Conservation (phyloP, 495 filamentous ascomycete species). For the Xylaria cubensis region DNA sequence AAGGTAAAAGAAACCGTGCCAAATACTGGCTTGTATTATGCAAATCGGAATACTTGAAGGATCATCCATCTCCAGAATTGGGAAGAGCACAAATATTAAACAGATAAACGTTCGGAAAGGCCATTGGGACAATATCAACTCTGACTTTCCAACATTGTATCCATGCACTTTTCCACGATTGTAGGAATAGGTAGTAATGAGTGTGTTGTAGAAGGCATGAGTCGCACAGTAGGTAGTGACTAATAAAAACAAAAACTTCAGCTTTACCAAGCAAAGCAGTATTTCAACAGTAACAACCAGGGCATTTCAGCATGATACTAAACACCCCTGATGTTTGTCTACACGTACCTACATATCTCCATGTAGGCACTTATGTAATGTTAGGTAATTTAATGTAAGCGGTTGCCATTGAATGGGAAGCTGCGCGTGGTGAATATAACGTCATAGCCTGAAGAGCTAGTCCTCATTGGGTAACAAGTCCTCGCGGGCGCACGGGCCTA, state of each 20-base stretch:
- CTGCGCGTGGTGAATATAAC: background rate
- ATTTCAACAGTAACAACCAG: too few relatives aligned
- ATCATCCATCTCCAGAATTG: background rate
- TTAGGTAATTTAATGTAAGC: too few relatives aligned
- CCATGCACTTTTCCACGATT: background rate
- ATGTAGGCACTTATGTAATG: too few relatives aligned
- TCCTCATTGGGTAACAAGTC: background rate
- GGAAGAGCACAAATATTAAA: background rate
- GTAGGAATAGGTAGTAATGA: background rate
- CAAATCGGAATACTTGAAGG: background rate
- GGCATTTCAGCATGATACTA: too few relatives aligned
- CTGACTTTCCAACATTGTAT: background rate
- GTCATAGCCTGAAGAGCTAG: background rate
- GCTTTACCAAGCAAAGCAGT: too few relatives aligned
- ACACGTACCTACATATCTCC: too few relatives aligned
- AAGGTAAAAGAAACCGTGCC: background rate
- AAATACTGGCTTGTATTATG: background rate
- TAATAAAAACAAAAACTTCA: too few relatives aligned
- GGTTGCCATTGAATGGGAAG: too few relatives aligned
- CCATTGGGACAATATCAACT: background rate
- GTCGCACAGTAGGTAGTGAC: background rate
- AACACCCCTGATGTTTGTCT: too few relatives aligned
- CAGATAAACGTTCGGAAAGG: background rate
- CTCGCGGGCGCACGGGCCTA: conserved; percentile 2
- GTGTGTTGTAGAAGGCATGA: background rate